A percentile compares a stretch with the other conserved stretches of the same genome.
These are phyloP conservation scores for Chlorella sp. DNA, from an alignment of 139 green algal species.

Conservation along the genomic window DNA sequence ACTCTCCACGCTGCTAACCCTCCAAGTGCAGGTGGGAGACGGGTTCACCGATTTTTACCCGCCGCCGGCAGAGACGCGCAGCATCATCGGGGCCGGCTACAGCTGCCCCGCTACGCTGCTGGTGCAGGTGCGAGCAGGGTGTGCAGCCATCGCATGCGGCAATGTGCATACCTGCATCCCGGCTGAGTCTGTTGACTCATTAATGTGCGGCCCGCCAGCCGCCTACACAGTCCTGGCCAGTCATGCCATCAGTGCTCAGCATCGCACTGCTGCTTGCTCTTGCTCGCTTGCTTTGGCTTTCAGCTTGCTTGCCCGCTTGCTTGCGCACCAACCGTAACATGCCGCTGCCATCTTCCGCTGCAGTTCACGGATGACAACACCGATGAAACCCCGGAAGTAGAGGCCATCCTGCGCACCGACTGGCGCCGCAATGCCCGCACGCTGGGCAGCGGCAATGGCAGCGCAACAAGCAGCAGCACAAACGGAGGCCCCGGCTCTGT, in stretches of 20 bases:
- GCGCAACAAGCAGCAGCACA: not conserved
- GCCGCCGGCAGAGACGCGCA: slow-evolving; percentile 72
- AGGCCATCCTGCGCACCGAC: slow-evolving; percentile 56
- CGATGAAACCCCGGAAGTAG: slow-evolving; percentile 83
- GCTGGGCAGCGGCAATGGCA: not conserved
- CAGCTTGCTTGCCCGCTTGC: not conserved
- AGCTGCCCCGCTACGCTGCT: slow-evolving; percentile 83
- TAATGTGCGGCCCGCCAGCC: no score
- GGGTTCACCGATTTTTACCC: slow-evolving; percentile 84
- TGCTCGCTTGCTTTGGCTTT: no score
- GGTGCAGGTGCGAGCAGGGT: slow-evolving; percentile 70
- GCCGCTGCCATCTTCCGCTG: not conserved
- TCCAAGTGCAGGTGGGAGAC: slow-evolving; percentile 66
- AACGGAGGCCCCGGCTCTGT: no score
- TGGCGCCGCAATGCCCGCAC: not conserved
- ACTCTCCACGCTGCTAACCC: no score
- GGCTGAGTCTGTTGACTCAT: no score
- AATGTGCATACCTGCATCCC: no score
- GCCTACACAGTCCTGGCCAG: no score
- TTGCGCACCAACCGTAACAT: no score
- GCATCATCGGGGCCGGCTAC: slow-evolving; percentile 58
- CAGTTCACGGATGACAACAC: slow-evolving; percentile 76
- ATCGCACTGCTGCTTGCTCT: no score
- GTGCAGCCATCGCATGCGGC: no score
- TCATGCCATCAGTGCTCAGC: no score